These are phyloP conservation scores for Stentor coeruleus DNA, from an alignment of 73 alveolate genomes.

Conservation along the genomic window DNA sequence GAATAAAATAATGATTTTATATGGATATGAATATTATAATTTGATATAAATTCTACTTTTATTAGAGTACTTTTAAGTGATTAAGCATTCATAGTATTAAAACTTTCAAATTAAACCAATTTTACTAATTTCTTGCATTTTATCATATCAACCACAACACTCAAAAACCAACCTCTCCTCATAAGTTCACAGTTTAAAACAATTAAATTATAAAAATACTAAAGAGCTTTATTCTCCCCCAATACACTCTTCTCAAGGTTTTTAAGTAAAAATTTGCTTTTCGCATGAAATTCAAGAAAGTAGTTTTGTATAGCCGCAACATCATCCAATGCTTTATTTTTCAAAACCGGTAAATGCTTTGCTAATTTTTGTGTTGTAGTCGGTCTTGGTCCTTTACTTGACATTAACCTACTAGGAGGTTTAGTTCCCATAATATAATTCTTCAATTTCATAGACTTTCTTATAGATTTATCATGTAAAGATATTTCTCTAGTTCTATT, in stretches of 20 bases:
- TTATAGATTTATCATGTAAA: background rate
- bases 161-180: too few relatives aligned
- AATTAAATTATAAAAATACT: too few relatives aligned
- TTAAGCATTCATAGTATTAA: too few relatives aligned
- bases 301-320: slow-evolving; percentile 3
- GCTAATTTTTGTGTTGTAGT: background rate
- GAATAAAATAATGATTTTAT: too few relatives aligned
- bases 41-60: too few relatives aligned
- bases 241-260: background rate
- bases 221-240: background rate
- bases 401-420: background rate
- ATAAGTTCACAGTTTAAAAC: too few relatives aligned
- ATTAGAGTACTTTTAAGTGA: too few relatives aligned
- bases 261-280: background rate
- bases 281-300: slow-evolving; percentile 23
- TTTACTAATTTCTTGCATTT: too few relatives aligned
- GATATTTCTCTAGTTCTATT: background rate
- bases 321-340: background rate
- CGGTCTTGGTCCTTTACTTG: background rate
- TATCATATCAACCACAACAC: too few relatives aligned
- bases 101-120: too few relatives aligned
- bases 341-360: background rate
- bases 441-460: background rate
- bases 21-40: too few relatives aligned
- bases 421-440: background rate